Percentiles rank a stretch among this genome's conserved stretches.
These are phyloP conservation scores for Candida taoyuanica DNA, from an alignment of 805 yeast species.

Conservation along the genomic window DNA sequence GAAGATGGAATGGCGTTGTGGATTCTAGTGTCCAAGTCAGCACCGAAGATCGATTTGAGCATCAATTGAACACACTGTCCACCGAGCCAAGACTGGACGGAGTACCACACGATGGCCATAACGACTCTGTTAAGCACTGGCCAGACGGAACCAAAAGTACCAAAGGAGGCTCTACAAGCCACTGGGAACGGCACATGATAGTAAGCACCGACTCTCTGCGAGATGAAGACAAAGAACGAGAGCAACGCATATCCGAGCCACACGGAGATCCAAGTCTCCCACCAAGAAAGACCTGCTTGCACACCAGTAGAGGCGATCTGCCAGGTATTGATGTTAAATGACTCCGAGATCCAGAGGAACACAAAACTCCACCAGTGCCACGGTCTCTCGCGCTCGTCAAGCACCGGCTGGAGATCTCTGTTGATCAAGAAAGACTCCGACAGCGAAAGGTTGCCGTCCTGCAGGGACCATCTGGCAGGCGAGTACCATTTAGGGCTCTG, in stretches of 20 bases:
- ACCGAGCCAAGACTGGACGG: slow-evolving; percentile 82
- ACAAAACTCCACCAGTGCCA: slow-evolving; percentile 85
- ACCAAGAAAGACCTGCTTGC: slow-evolving; percentile 75
- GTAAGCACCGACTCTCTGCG: slow-evolving; percentile 74
- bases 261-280: slow-evolving; percentile 87
- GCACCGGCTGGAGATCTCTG: slow-evolving; percentile 71
- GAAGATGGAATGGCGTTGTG: slow-evolving; percentile 56
- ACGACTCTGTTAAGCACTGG: slow-evolving; percentile 85
- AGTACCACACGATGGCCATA: slow-evolving; percentile 84
- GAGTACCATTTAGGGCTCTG: neutral
- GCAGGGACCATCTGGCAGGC: slow-evolving; percentile 3
- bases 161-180: slow-evolving; percentile 75
- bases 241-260: slow-evolving; percentile 78
- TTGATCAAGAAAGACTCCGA: slow-evolving; percentile 66
- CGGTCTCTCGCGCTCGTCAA: slow-evolving; percentile 61
- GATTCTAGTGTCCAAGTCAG: slow-evolving; percentile 54
- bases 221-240: slow-evolving; percentile 62
- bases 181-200: slow-evolving; percentile 87
- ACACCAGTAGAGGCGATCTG: slow-evolving; percentile 88
- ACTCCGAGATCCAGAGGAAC: slow-evolving; percentile 83
- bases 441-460: slow-evolving; percentile 37
- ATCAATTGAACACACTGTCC: slow-evolving; percentile 77
- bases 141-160: slow-evolving; percentile 84
- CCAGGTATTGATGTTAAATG: slow-evolving; percentile 88
- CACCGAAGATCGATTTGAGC: slow-evolving; percentile 73